A percentile compares a stretch with the other conserved stretches of the same genome.
Conservation (phyloP, 345 rosid genomes). For the Hypericum androsaemum region DNA sequence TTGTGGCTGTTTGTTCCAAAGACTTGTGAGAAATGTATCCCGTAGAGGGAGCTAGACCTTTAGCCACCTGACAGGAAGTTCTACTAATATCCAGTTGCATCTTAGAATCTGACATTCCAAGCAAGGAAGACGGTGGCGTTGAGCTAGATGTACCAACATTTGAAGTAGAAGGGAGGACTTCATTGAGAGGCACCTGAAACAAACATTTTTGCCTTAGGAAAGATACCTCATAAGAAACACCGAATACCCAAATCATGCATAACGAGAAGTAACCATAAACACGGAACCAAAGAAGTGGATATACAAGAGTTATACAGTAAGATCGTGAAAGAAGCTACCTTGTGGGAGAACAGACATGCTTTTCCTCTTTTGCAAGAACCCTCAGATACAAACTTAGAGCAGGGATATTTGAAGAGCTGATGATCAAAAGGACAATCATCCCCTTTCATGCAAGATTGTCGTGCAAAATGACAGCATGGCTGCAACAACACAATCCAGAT, state of each 20-base stretch:
- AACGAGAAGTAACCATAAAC: background rate
- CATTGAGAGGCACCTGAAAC: slow-evolving; percentile 27
- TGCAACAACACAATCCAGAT: slow-evolving; percentile 31
- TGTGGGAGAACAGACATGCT: slow-evolving; percentile 74
- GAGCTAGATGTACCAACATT: slow-evolving; percentile 14
- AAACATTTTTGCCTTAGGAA: background rate
- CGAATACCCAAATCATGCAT: background rate
- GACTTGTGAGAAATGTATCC: slow-evolving; percentile 14
- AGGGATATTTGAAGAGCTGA: slow-evolving; percentile 74
- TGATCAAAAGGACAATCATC: slow-evolving; percentile 89
- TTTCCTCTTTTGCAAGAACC: slow-evolving; percentile 72
- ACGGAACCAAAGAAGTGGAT: background rate
- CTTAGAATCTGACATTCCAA: slow-evolving; percentile 15
- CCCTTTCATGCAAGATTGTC: slow-evolving; percentile 79
- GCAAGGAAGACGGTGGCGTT: slow-evolving; percentile 16
- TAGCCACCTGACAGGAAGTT: slow-evolving; percentile 10
- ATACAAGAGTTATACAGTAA: background rate
- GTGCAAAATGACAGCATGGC: slow-evolving; percentile 89
- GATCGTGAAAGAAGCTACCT: slow-evolving; percentile 34
- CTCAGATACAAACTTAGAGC: slow-evolving; percentile 37
- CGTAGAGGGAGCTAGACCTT: slow-evolving; percentile 9
- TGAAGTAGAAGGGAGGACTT: slow-evolving; percentile 18
- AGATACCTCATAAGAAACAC: slow-evolving; percentile 8
- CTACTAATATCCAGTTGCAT: slow-evolving; percentile 18
- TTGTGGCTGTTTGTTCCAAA: slow-evolving; percentile 13